Conservation (phyloP, 23 red algal genomes). For the Agarophyton chilense region DNA sequence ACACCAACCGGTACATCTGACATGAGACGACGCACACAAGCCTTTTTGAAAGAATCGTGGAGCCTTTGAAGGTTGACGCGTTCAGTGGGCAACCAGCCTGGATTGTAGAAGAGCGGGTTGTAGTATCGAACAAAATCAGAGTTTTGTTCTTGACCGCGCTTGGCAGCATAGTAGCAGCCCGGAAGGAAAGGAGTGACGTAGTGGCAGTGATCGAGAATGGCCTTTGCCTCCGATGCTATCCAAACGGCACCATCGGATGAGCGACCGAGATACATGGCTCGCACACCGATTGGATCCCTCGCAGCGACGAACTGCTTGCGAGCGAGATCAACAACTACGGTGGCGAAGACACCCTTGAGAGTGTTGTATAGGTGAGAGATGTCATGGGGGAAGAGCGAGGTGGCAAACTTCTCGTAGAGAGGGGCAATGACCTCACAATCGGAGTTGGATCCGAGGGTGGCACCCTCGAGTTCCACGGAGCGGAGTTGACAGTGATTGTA, state of each 20-base stretch:
- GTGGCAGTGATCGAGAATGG: conserved; percentile 58
- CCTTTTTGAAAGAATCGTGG: conserved; percentile 75
- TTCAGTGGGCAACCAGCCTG: conserved; percentile 76
- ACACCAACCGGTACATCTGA: conserved; percentile 82
- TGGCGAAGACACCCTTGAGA: conserved; percentile 90
- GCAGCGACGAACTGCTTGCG: conserved; percentile 83
- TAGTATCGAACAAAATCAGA: conserved; percentile 65
- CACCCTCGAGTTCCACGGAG: conserved; percentile 5
- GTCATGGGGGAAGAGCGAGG: conserved; percentile 25
- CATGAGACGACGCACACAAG: conserved; percentile 71
- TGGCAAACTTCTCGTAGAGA: conserved; percentile 70
- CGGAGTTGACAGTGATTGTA: conserved; percentile 88
- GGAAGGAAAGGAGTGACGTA: conserved; percentile 55
- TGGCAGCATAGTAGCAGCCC: conserved; percentile 58
- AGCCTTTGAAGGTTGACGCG: conserved; percentile 78
- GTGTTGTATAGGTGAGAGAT: conserved; percentile 51
- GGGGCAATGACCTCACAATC: conserved; percentile 95
- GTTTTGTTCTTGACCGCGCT: conserved; percentile 24
- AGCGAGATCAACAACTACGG: conserved; percentile 73
- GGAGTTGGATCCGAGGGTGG: conserved; percentile 39
- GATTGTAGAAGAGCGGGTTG: conserved; percentile 72
- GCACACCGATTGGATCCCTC: conserved; percentile 93
- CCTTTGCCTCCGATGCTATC: conserved; percentile 91
- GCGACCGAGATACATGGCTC: conserved; percentile 83
- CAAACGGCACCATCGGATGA: conserved; percentile 76